These are phyloP conservation scores for Musa itinerans DNA, from an alignment of 176 grass and related monocot genomes.

Conservation along the genomic window DNA sequence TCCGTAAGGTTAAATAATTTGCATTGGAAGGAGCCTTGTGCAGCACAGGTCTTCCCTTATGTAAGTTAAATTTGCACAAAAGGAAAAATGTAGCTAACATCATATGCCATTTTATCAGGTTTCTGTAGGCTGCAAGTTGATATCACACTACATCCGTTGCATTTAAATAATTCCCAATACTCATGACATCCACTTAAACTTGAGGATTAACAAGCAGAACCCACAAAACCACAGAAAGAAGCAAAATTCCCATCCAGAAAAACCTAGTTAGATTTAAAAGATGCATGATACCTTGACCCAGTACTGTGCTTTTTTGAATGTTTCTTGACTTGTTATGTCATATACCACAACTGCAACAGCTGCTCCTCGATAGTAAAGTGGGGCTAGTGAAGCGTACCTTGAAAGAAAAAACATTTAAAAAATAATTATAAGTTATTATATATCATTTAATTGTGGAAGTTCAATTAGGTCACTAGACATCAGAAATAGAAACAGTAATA, in stretches of 20 bases:
- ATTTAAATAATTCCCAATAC: not conserved
- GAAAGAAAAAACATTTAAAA: not conserved
- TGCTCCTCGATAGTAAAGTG: slow-evolving; percentile 94
- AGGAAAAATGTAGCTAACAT: not conserved
- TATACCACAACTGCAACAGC: slow-evolving; percentile 85
- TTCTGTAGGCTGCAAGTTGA: not conserved
- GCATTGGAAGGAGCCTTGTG: too few relatives aligned
- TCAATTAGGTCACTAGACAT: not conserved
- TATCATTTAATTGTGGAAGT: not conserved
- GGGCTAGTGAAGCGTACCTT: slow-evolving; percentile 92
- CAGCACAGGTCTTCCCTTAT: too few relatives aligned
- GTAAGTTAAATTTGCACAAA: too few relatives aligned
- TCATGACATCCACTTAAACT: not conserved
- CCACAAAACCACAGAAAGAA: not conserved
- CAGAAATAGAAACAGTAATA: not conserved
- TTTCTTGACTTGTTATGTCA: slow-evolving; percentile 91
- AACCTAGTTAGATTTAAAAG: not conserved
- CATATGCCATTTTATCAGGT: too few relatives aligned
- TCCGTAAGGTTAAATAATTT: too few relatives aligned
- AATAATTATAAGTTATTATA: not conserved
- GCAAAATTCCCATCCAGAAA: not conserved
- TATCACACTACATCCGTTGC: not conserved
- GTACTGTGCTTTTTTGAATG: slow-evolving; percentile 94
- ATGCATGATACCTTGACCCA: slow-evolving; percentile 73
- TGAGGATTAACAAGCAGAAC: not conserved